Conservation (phyloP, 495 filamentous ascomycete species). For the Talaromyces wortmannii region DNA sequence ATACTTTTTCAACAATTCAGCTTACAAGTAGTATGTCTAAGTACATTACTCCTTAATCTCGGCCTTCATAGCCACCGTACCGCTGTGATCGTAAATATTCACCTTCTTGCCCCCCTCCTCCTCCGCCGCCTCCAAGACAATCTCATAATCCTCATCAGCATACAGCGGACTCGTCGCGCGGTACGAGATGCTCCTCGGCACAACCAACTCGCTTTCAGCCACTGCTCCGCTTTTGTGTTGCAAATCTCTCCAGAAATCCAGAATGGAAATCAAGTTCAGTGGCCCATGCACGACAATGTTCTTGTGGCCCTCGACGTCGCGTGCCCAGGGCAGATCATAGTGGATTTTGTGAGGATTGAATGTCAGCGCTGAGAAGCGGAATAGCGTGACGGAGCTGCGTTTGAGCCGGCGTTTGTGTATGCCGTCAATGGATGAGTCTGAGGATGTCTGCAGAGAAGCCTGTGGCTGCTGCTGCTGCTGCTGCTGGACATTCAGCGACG, state of each 20-base stretch:
- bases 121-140: constrained; percentile 32
- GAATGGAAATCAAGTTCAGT: constrained; percentile 55
- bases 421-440: constrained; percentile 6
- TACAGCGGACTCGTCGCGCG: constrained; percentile 55
- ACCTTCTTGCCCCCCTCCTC: constrained; percentile 17
- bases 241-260: constrained; percentile 57
- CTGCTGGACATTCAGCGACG: constrained; percentile 3
- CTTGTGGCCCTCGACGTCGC: constrained; percentile 51
- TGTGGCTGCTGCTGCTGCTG: not conserved
- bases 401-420: constrained; percentile 34
- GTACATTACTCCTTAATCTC: constrained; percentile 20
- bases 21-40: not conserved
- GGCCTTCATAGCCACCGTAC: constrained; percentile 39
- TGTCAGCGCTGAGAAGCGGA: constrained; percentile 66
- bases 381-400: constrained; percentile 52
- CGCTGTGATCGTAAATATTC: constrained; percentile 34
- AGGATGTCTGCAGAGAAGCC: too few species aligned
- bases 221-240: not conserved
- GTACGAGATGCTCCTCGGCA: constrained; percentile 49
- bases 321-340: constrained; percentile 54
- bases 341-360: constrained; percentile 72
- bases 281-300: constrained; percentile 58
- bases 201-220: constrained; percentile 6
- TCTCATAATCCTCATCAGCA: constrained; percentile 44
- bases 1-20: not conserved